Base-by-base conservation (phyloP, 2,329 filamentous ascomycete genomes). In the Beauveria caledonica region DNA sequence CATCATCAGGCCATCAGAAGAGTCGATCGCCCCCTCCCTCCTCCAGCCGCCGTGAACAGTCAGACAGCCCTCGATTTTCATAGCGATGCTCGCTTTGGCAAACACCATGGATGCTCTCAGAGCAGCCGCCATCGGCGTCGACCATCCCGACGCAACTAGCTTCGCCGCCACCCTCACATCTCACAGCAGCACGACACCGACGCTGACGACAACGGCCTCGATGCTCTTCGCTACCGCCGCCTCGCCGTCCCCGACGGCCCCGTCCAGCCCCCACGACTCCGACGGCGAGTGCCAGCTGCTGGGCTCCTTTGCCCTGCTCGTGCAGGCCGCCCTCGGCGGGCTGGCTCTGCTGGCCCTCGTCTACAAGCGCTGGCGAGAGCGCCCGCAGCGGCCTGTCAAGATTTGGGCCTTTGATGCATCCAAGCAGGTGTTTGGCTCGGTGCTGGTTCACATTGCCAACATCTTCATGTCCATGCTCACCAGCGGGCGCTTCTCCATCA, bases 361-460 rank as follows among this genome's bases (percentile, higher is more conserved):
- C 8, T 96, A 86, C 78, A 99, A 99, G 78, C 84, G 94, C 66
- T 96, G 89, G 86, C 85, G 90, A 65, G 94, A 99, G 76, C 83
- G 90, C 61, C 93, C 94, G 1, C 93, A 97, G 72, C 84, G 94
- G 60, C 93, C 93, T 1, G 71, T 97, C 69, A 96, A 95, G 80
- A 92, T 99, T 65, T 99, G 94, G 93, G 92, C 90, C 73, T 99
- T 97, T 73, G 94, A 99, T 71, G 94, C 87, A 25, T 96, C 91
- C 36, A 99, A 99, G 78, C 94, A 99, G 78, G 91, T 99, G 58
- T 89, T 97, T 69, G 94, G 94, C 23, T 95, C 92, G 33, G 87
- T 92, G 50, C 81, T 99, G 72, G 86, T 97, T 39, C 94, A 99
- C 75, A 80, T 93, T 49, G 90, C 92, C 66, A 99, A 99, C 71